Evolutionary conservation across 306 rosid species (phyloP).

Genomic region (Sesbania bispinosa): DNA sequence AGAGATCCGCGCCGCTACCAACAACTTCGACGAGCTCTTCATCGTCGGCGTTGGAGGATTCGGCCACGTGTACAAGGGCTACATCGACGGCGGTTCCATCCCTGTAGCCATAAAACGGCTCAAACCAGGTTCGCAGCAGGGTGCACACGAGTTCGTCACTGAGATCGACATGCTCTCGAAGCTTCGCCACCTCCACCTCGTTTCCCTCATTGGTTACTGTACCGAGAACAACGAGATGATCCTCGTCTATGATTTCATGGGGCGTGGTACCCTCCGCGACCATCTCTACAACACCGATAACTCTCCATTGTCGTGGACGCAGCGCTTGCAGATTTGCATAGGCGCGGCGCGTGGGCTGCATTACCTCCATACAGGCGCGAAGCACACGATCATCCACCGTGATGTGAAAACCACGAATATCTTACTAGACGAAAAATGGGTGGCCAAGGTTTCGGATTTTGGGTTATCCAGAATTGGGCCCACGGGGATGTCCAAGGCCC

Average conservation of each 20-base stretch:
- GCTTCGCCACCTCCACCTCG: slow-evolving; percentile 43
- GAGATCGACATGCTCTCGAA: slow-evolving; percentile 47
- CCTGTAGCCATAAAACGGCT: slow-evolving; percentile 43
- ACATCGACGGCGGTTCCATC: slow-evolving; percentile 26
- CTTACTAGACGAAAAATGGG: slow-evolving; percentile 44
- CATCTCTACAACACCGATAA: slow-evolving; percentile 44
- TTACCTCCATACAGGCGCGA: slow-evolving; percentile 48
- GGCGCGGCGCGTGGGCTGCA: slow-evolving; percentile 57
- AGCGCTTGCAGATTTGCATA: slow-evolving; percentile 37
- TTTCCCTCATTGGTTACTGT: slow-evolving; percentile 42
- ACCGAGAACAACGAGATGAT: slow-evolving; percentile 44
- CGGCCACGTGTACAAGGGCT: slow-evolving; percentile 57
- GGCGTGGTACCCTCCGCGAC: slow-evolving; percentile 47
- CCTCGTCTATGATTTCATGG: slow-evolving; percentile 48
- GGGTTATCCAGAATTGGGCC: slow-evolving; percentile 53
- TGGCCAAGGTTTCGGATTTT: slow-evolving; percentile 51
- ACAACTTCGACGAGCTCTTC: slow-evolving; percentile 37
- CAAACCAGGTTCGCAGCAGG: slow-evolving; percentile 47
- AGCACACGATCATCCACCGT: slow-evolving; percentile 50
- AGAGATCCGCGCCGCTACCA: slow-evolving; percentile 35
- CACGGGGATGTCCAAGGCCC: slow-evolving; percentile 21
- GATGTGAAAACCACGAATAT: slow-evolving; percentile 63
- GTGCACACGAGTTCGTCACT: slow-evolving; percentile 37
- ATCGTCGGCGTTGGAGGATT: slow-evolving; percentile 47
- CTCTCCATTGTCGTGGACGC: slow-evolving; percentile 37